A percentile compares a stretch with the other conserved stretches of the same genome.
Evolutionary conservation across 805 yeast species (phyloP).

Genomic region (Suhomyces canberraensis): DNA sequence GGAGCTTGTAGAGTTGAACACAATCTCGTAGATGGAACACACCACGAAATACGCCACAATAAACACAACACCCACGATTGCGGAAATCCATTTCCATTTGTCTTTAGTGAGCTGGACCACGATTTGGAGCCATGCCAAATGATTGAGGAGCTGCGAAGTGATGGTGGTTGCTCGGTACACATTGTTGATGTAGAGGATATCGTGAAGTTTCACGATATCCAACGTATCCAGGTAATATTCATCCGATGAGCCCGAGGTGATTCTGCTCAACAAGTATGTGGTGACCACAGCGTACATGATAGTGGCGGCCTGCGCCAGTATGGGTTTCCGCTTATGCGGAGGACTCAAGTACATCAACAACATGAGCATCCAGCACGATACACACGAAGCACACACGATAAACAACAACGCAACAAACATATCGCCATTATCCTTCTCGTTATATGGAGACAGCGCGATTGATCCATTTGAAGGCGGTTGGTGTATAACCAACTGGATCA

Average conservation of each 20-base stretch:
- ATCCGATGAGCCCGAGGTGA: conserved; percentile 42
- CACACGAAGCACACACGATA: conserved; percentile 52
- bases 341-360: conserved; percentile 53
- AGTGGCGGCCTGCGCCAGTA: conserved; percentile 55
- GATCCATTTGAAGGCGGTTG: conserved; percentile 2
- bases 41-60: conserved; percentile 15
- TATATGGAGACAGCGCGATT: conserved; percentile 19
- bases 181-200: conserved; percentile 33
- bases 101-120: conserved; percentile 23
- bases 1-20: conserved; percentile 7
- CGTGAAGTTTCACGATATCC: conserved; percentile 44
- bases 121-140: conserved; percentile 56
- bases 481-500: conserved; percentile 10
- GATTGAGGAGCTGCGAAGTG: conserved; percentile 43
- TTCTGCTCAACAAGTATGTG: conserved; percentile 47
- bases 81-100: conserved; percentile 25
- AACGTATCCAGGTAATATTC: conserved; percentile 57
- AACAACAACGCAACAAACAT: conserved; percentile 46
- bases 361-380: conserved; percentile 69
- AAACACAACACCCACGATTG: conserved; percentile 17
- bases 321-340: conserved; percentile 51
- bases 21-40: conserved; percentile 12
- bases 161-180: conserved; percentile 38
- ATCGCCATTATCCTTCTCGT: conserved; percentile 36
- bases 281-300: conserved; percentile 51